These are phyloP conservation scores for Delitschia confertaspora DNA, from an alignment of 495 filamentous ascomycete species.

Conservation along the genomic window DNA sequence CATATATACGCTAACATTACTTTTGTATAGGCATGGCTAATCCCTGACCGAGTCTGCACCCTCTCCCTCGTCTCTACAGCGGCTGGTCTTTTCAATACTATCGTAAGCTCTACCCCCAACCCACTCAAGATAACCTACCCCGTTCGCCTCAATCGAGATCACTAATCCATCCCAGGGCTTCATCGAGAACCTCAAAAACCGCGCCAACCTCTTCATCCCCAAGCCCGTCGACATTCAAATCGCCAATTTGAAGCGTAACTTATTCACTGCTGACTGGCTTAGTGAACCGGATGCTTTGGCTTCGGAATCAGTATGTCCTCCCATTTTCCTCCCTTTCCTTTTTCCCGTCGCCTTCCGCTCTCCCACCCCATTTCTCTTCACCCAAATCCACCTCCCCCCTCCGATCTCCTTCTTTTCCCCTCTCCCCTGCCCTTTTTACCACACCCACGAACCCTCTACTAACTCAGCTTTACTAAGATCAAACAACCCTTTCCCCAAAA, in stretches of 20 bases:
- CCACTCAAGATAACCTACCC: slow-evolving; percentile 2
- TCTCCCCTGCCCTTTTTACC: too few species aligned
- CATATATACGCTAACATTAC: too few species aligned
- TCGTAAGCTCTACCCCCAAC: slow-evolving; percentile 37
- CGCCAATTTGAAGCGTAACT: slow-evolving; percentile 43
- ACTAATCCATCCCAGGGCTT: slow-evolving; percentile 35
- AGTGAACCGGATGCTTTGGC: slow-evolving; percentile 49
- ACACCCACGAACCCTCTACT: too few species aligned
- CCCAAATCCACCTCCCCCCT: too few species aligned
- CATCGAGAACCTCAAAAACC: slow-evolving; percentile 57
- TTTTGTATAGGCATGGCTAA: slow-evolving; percentile 41
- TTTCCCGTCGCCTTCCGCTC: too few species aligned
- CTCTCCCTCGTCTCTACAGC: slow-evolving; percentile 66
- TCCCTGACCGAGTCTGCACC: slow-evolving; percentile 53
- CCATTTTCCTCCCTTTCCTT: too few species aligned
- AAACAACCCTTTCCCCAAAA: slow-evolving; percentile 62
- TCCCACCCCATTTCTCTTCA: too few species aligned
- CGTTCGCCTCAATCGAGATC: not conserved
- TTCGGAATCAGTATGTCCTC: slow-evolving; percentile 31
- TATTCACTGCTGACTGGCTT: slow-evolving; percentile 57
- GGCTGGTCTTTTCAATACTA: slow-evolving; percentile 56
- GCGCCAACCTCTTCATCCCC: slow-evolving; percentile 58
- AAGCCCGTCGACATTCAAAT: slow-evolving; percentile 53
- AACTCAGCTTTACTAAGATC: too few species aligned
- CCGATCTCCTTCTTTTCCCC: too few species aligned